phyloP scores from a whole-genome alignment of 768 basidiomycete species.

The Termitomyces sp. region DNA sequence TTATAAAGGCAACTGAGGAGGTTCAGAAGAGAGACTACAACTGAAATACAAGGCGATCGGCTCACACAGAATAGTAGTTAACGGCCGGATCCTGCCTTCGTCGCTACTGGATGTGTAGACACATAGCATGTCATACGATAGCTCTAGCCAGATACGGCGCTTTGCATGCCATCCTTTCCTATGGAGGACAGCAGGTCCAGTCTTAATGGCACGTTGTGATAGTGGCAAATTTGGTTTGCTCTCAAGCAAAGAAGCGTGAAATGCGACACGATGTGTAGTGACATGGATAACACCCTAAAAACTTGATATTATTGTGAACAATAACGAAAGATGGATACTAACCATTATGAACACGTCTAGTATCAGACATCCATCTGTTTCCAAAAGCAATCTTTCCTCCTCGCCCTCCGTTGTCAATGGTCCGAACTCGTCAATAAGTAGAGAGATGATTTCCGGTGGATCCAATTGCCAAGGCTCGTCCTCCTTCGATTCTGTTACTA shows the following conservation, averaged over 20 bases:
- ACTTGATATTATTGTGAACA: neutral
- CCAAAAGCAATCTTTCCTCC: conserved; percentile 46
- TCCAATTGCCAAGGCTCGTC: conserved; percentile 28
- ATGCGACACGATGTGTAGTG: conserved; percentile 59
- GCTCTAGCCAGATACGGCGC: conserved; percentile 54
- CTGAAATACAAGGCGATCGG: conserved; percentile 4
- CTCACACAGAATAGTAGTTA: conserved; percentile 47
- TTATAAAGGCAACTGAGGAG: conserved; percentile 41
- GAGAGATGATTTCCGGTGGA: conserved; percentile 39
- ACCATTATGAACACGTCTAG: conserved; percentile 46
- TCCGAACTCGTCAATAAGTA: conserved; percentile 56
- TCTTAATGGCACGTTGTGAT: conserved; percentile 34
- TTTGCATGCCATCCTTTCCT: conserved; percentile 38
- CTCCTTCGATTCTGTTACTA: conserved; percentile 15
- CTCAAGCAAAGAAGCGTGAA: conserved; percentile 57
- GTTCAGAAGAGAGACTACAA: neutral
- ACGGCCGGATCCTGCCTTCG: conserved; percentile 47
- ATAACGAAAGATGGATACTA: conserved; percentile 5
- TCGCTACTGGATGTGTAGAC: conserved; percentile 50
- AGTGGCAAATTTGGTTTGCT: conserved; percentile 26
- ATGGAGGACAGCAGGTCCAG: conserved; percentile 45
- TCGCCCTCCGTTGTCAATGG: conserved; percentile 34
- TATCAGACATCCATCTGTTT: conserved; percentile 46
- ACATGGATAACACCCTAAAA: conserved; percentile 53
- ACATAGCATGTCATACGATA: conserved; percentile 56